Conservation (phyloP, 352 stramenopile genomes). For the Elongisporangium undulatum region DNA sequence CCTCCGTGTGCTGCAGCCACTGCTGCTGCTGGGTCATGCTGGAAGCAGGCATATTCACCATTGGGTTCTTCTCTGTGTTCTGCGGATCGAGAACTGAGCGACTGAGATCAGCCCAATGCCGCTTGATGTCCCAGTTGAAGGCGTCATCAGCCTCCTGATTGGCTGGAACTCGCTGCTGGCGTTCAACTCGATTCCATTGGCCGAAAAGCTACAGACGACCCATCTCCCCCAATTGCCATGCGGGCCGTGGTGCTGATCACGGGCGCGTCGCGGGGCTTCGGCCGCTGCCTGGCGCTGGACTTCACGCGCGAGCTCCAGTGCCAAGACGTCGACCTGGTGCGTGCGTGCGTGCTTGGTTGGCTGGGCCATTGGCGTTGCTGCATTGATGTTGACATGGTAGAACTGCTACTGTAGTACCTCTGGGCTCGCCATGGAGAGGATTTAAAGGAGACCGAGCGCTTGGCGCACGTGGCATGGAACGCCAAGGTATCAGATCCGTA, state of each 20-base stretch:
- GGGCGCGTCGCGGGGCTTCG: slow-evolving; percentile 83
- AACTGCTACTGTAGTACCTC: slow-evolving; percentile 33
- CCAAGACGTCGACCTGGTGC: slow-evolving; percentile 49
- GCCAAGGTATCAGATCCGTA: slow-evolving; percentile 3
- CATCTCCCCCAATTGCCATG: slow-evolving; percentile 7
- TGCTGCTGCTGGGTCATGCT: not conserved
- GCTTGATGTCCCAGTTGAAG: not conserved
- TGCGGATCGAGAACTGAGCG: not conserved
- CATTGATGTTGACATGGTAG: slow-evolving; percentile 2
- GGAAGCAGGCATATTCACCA: not conserved
- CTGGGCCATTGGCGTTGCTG: not conserved
- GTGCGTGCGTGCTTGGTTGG: not conserved
- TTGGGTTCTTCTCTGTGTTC: not conserved
- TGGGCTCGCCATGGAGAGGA: slow-evolving; percentile 47
- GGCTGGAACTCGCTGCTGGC: not conserved
- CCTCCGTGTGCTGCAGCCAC: not conserved
- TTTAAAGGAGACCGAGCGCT: slow-evolving; percentile 49
- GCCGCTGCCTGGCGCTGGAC: slow-evolving; percentile 62
- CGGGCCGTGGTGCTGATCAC: slow-evolving; percentile 62
- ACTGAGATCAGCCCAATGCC: not conserved
- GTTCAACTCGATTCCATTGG: not conserved
- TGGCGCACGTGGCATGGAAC: slow-evolving; percentile 29
- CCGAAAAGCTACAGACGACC: not conserved
- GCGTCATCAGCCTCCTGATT: not conserved
- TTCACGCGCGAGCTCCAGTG: slow-evolving; percentile 37